Percentiles rank a stretch among this genome's conserved stretches.
phyloP scores from a whole-genome alignment of 2,329 filamentous ascomycete species.

The Trichoderma simmonsii region DNA sequence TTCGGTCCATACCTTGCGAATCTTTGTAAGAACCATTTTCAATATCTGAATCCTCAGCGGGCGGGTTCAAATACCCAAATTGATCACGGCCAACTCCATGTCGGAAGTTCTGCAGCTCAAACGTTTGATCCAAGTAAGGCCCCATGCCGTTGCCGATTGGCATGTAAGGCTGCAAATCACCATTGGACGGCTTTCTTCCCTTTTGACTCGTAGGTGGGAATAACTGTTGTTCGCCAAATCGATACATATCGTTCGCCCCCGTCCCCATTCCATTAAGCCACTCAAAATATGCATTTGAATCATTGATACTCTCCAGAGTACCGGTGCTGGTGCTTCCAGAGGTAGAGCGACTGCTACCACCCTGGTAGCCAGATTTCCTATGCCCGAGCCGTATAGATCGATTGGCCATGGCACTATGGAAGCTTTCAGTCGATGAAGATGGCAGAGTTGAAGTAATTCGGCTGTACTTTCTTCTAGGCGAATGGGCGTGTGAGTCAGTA shows the following conservation, averaged over 20 bases:
- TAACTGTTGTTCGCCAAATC: slow-evolving; percentile 17
- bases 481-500: slow-evolving; percentile 60
- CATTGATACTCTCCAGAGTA: slow-evolving; percentile 23
- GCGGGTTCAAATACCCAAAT: slow-evolving; percentile 33
- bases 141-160: slow-evolving; percentile 19
- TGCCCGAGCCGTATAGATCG: not conserved
- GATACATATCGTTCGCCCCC: slow-evolving; percentile 17
- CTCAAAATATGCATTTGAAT: slow-evolving; percentile 29
- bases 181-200: slow-evolving; percentile 35
- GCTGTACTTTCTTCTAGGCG: slow-evolving; percentile 46
- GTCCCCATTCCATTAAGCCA: slow-evolving; percentile 26
- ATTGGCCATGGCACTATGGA: not conserved
- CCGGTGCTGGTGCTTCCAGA: slow-evolving; percentile 14
- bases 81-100: slow-evolving; percentile 31
- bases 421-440: not conserved
- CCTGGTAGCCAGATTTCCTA: not conserved
- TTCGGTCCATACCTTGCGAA: slow-evolving; percentile 21
- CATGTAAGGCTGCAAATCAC: slow-evolving; percentile 43
- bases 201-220: slow-evolving; percentile 14
- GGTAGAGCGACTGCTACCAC: not conserved
- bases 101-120: slow-evolving; percentile 27
- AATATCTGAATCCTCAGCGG: slow-evolving; percentile 43
- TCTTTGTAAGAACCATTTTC: slow-evolving; percentile 18
- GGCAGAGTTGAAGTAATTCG: not conserved
- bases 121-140: slow-evolving; percentile 15